A percentile compares a stretch with the other conserved stretches of the same genome.
phyloP scores from a whole-genome alignment of 306 rosid genomes.

The Cicer arietinum region DNA sequence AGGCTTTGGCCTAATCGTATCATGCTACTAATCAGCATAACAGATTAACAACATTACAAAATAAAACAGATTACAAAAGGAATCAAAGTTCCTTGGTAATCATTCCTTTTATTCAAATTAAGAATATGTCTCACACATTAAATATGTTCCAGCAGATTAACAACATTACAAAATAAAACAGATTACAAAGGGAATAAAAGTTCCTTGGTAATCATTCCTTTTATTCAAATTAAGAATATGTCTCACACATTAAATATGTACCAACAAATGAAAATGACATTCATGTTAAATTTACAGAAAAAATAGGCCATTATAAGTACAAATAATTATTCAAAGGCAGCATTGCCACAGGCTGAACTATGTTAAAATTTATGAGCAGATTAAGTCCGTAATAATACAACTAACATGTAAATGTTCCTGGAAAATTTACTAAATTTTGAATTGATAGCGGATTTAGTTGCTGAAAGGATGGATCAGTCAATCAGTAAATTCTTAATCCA shows the following conservation, averaged over 20 bases:
- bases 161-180: background rate
- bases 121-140: too few species aligned
- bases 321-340: constrained; percentile 24
- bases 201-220: constrained; percentile 7
- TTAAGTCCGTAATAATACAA: constrained; percentile 3
- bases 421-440: constrained; percentile 24
- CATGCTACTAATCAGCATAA: background rate
- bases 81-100: background rate
- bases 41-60: background rate
- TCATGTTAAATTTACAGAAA: too few species aligned
- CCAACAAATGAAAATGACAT: background rate
- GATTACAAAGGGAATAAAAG: background rate
- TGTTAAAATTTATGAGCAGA: constrained; percentile 12
- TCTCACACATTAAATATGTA: background rate
- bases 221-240: background rate
- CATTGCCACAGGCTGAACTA: background rate
- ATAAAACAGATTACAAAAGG: background rate
- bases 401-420: constrained; percentile 15
- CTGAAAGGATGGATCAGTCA: background rate
- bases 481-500: constrained; percentile 6
- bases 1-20: too few species aligned
- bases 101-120: background rate
- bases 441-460: constrained; percentile 10
- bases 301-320: background rate
- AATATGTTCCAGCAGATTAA: background rate